A percentile compares a stretch with the other conserved stretches of the same genome.
Conservation (phyloP, 495 filamentous ascomycete species). For the Hyaloscypha finlandica region DNA sequence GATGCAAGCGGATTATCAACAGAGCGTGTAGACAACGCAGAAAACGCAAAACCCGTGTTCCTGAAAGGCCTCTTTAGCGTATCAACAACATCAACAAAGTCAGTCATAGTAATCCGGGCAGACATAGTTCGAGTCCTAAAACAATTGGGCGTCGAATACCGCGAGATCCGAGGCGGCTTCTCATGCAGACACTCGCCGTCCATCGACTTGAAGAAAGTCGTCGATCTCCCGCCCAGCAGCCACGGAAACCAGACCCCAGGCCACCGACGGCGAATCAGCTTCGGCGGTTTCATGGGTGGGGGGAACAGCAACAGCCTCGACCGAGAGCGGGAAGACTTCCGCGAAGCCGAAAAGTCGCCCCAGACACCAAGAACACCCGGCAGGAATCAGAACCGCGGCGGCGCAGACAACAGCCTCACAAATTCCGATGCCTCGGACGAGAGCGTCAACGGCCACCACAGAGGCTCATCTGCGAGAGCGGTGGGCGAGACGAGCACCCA, state of each 20-base stretch:
- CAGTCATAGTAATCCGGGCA: slow-evolving; percentile 76
- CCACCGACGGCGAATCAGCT: slow-evolving; percentile 80
- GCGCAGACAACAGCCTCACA: slow-evolving; percentile 66
- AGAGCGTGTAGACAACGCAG: slow-evolving; percentile 55
- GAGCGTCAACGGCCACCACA: slow-evolving; percentile 52
- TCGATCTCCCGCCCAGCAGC: slow-evolving; percentile 58
- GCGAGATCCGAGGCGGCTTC: slow-evolving; percentile 93
- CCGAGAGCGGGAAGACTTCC: slow-evolving; percentile 60
- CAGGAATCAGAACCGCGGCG: slow-evolving; percentile 42
- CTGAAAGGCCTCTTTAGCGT: slow-evolving; percentile 98
- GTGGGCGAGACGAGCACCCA: slow-evolving; percentile 82
- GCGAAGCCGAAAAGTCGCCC: slow-evolving; percentile 50
- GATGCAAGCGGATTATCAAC: slow-evolving; percentile 54
- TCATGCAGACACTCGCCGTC: slow-evolving; percentile 83
- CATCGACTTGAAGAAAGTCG: slow-evolving; percentile 78
- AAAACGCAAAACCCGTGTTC: slow-evolving; percentile 86
- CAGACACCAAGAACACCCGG: slow-evolving; percentile 47
- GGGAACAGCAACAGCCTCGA: slow-evolving; percentile 37
- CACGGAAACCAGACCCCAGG: slow-evolving; percentile 49
- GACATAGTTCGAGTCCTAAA: slow-evolving; percentile 92
- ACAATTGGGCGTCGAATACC: slow-evolving; percentile 84
- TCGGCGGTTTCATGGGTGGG: slow-evolving; percentile 66
- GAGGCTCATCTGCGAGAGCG: slow-evolving; percentile 46
- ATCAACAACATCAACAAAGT: slow-evolving; percentile 91
- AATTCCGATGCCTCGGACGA: slow-evolving; percentile 81